These are phyloP conservation scores for Boletus fagicola DNA, from an alignment of 768 basidiomycete genomes.

Conservation along the genomic window DNA sequence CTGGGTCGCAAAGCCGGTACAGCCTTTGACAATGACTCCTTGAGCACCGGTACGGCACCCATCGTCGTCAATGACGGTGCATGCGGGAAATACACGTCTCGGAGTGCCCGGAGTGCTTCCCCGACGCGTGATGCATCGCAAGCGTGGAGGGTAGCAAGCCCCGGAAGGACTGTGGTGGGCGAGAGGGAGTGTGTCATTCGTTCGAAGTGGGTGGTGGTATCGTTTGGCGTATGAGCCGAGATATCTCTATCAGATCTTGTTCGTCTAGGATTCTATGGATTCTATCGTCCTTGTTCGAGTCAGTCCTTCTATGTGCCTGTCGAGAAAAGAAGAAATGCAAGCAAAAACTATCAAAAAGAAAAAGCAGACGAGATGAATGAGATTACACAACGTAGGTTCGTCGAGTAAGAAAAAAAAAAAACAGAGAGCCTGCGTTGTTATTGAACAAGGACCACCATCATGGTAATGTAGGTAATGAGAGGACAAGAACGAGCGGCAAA, in stretches of 20 bases:
- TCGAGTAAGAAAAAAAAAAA: slow-evolving; percentile 5
- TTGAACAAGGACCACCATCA: slow-evolving; percentile 52
- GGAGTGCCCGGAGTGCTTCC: slow-evolving; percentile 44
- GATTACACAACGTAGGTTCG: slow-evolving; percentile 22
- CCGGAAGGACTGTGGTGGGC: slow-evolving; percentile 56
- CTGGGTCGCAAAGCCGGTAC: slow-evolving; percentile 23
- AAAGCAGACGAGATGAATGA: neutral
- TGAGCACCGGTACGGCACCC: slow-evolving; percentile 20
- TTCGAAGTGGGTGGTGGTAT: slow-evolving; percentile 2
- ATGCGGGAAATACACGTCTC: slow-evolving; percentile 51
- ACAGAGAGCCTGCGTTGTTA: slow-evolving; percentile 48
- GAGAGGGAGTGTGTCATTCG: slow-evolving; percentile 24
- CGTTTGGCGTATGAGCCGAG: slow-evolving; percentile 1
- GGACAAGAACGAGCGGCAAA: neutral
- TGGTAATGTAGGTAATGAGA: slow-evolving; percentile 13
- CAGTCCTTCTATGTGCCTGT: neutral
- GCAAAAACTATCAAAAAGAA: slow-evolving; percentile 4
- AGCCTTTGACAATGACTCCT: slow-evolving; percentile 9
- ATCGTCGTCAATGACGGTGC: slow-evolving; percentile 11
- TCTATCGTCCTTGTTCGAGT: slow-evolving; percentile 18
- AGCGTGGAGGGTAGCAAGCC: slow-evolving; percentile 44
- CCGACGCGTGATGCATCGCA: slow-evolving; percentile 38
- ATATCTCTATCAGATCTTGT: slow-evolving; percentile 8
- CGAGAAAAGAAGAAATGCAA: neutral
- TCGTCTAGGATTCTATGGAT: slow-evolving; percentile 8